Conservation (phyloP, 768 basidiomycete genomes). For the Podaxis mareebaensis region DNA sequence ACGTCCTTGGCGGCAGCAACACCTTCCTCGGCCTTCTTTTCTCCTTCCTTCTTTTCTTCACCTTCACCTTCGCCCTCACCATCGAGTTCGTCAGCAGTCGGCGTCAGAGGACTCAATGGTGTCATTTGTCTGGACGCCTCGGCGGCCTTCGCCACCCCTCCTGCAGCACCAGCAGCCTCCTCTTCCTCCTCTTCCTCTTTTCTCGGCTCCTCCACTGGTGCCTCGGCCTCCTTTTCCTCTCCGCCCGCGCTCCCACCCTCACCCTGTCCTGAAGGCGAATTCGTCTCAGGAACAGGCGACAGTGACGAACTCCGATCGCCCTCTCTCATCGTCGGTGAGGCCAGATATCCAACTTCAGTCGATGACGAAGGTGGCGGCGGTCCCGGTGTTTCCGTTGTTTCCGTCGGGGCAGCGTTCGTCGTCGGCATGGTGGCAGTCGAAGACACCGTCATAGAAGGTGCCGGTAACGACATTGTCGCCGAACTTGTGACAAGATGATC, state of each 20-base stretch:
- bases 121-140: constrained; percentile 57
- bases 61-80: constrained; percentile 32
- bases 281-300: constrained; percentile 53
- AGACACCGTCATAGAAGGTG: not conserved
- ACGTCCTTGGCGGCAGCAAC: not conserved
- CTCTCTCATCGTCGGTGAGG: constrained; percentile 25
- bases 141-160: constrained; percentile 26
- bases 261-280: constrained; percentile 30
- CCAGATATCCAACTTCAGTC: constrained; percentile 5
- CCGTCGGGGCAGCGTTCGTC: not conserved
- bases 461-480: not conserved
- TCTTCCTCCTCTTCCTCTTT: constrained; percentile 40
- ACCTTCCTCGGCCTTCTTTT: constrained; percentile 12
- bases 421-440: not conserved
- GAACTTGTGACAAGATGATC: constrained; percentile 1
- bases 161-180: constrained; percentile 21
- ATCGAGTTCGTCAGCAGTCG: constrained; percentile 55
- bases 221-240: constrained; percentile 34
- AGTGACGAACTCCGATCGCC: constrained; percentile 56
- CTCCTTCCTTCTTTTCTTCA: constrained; percentile 20
- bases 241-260: constrained; percentile 29
- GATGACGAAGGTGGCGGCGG: constrained; percentile 30
- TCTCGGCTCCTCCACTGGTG: constrained; percentile 32
- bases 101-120: constrained; percentile 77
- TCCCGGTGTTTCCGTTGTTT: not conserved